These are phyloP conservation scores for Penicillium thymicola DNA, from an alignment of 2,329 filamentous ascomycete species.

Conservation along the genomic window DNA sequence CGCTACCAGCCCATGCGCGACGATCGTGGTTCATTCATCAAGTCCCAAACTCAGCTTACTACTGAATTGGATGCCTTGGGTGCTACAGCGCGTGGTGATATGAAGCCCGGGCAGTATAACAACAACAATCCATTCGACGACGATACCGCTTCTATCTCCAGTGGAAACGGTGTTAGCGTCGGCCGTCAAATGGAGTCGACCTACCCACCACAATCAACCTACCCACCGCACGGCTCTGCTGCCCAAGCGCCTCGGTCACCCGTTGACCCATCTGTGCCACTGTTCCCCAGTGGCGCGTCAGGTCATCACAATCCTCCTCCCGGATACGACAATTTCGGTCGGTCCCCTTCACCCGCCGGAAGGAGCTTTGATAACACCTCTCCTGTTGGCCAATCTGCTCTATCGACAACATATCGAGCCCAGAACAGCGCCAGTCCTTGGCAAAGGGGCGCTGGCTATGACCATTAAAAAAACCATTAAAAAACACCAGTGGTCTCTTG, in stretches of 20 bases:
- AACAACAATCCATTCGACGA: slow-evolving; percentile 63
- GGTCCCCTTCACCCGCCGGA: slow-evolving; percentile 34
- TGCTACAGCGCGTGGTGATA: slow-evolving; percentile 80
- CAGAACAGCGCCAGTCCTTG: slow-evolving; percentile 60
- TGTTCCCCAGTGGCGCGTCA: slow-evolving; percentile 46
- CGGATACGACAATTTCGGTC: slow-evolving; percentile 32
- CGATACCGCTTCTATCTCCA: slow-evolving; percentile 66
- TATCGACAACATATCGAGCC: slow-evolving; percentile 36
- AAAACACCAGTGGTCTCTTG: slow-evolving; percentile 15
- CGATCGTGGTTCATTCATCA: slow-evolving; percentile 95
- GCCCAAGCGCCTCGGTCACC: slow-evolving; percentile 48
- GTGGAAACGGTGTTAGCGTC: slow-evolving; percentile 48
- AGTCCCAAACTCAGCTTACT: slow-evolving; percentile 80
- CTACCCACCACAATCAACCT: slow-evolving; percentile 22
- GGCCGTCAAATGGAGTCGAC: slow-evolving; percentile 40
- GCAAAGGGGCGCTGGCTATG: slow-evolving; percentile 64
- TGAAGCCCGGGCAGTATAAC: slow-evolving; percentile 57
- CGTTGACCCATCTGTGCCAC: slow-evolving; percentile 45
- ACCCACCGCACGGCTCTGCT: slow-evolving; percentile 28
- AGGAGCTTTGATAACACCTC: slow-evolving; percentile 31
- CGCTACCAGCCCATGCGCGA: slow-evolving; percentile 96
- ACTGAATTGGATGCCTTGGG: slow-evolving; percentile 89
- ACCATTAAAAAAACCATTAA: slow-evolving; percentile 44
- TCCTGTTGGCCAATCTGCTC: slow-evolving; percentile 33
- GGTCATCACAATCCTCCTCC: slow-evolving; percentile 40